A percentile compares a stretch with the other conserved stretches of the same genome.
phyloP scores from a whole-genome alignment of 345 rosid species.

The Populus pruinosa region DNA sequence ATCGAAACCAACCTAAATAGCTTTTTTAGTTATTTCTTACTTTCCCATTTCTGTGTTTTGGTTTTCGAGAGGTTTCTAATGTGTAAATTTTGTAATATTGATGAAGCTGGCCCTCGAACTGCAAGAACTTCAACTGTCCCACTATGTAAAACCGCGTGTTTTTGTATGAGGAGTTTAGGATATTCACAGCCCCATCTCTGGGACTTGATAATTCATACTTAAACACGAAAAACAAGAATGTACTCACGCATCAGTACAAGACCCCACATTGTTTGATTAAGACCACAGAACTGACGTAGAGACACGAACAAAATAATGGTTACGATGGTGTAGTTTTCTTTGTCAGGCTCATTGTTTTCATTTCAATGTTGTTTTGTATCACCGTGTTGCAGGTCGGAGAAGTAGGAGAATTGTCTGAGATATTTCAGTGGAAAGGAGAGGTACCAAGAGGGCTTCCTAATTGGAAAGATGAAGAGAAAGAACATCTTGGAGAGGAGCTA shows the following conservation, averaged over 20 bases:
- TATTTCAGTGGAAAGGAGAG: conserved; percentile 49
- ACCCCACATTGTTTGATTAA: background rate
- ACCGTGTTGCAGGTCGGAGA: conserved; percentile 32
- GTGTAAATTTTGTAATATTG: background rate
- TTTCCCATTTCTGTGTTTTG: background rate
- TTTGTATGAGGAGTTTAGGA: background rate
- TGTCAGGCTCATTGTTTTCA: background rate
- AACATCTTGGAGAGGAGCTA: conserved; percentile 41
- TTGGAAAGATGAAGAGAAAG: conserved; percentile 38
- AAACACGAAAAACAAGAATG: no score
- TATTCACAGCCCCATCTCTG: background rate
- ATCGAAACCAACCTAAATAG: background rate
- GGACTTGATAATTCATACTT: background rate
- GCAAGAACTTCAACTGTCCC: background rate
- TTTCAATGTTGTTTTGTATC: background rate
- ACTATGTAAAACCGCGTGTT: background rate
- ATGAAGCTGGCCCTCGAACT: background rate
- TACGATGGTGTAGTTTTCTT: background rate
- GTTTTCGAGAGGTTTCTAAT: background rate
- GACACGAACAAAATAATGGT: background rate
- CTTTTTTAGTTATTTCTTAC: background rate
- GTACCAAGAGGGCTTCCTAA: conserved; percentile 38
- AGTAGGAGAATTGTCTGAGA: conserved; percentile 30
- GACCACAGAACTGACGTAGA: background rate
- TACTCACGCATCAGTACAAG: background rate